phyloP scores from a whole-genome alignment of 768 basidiomycete genomes.

The Mycena vulgaris region DNA sequence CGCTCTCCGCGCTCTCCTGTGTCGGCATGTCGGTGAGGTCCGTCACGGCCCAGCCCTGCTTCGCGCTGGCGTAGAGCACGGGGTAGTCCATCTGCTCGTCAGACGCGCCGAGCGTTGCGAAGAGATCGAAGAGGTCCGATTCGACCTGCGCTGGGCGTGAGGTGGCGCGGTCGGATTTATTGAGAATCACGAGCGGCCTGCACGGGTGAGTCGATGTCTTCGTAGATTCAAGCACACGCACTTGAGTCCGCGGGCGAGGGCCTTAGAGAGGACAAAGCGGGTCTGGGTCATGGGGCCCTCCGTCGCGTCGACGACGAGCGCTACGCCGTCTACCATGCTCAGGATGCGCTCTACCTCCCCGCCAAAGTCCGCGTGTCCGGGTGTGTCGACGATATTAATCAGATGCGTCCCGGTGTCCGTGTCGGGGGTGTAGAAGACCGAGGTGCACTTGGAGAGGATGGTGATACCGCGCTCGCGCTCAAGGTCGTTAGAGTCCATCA shows the following conservation, averaged over 20 bases:
- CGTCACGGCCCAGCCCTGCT: slow-evolving; percentile 62
- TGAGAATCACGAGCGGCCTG: slow-evolving; percentile 66
- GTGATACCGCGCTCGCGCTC: slow-evolving; percentile 75
- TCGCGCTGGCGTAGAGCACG: slow-evolving; percentile 65
- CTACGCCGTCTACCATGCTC: slow-evolving; percentile 75
- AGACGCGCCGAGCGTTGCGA: slow-evolving; percentile 64
- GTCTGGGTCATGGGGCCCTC: slow-evolving; percentile 77
- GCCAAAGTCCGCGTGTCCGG: slow-evolving; percentile 75
- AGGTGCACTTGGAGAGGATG: slow-evolving; percentile 73
- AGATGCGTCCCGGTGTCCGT: slow-evolving; percentile 47
- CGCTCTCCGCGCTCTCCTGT: slow-evolving; percentile 6
- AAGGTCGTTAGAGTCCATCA: slow-evolving; percentile 69
- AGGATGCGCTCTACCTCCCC: slow-evolving; percentile 74
- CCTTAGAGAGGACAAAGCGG: slow-evolving; percentile 65
- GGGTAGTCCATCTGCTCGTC: slow-evolving; percentile 69
- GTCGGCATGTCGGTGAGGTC: slow-evolving; percentile 25
- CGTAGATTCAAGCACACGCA: slow-evolving; percentile 40
- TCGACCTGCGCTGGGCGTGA: slow-evolving; percentile 63
- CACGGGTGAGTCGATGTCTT: not conserved
- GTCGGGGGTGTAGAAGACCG: slow-evolving; percentile 60
- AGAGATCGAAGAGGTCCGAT: slow-evolving; percentile 66
- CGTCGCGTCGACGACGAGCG: slow-evolving; percentile 72
- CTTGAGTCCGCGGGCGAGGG: slow-evolving; percentile 60
- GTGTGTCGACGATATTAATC: slow-evolving; percentile 75
- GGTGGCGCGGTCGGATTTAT: slow-evolving; percentile 63